Percentiles rank a stretch among this genome's conserved stretches.
phyloP scores from a whole-genome alignment of 2,329 filamentous ascomycete genomes.

The Dendrostoma leiphaemia region DNA sequence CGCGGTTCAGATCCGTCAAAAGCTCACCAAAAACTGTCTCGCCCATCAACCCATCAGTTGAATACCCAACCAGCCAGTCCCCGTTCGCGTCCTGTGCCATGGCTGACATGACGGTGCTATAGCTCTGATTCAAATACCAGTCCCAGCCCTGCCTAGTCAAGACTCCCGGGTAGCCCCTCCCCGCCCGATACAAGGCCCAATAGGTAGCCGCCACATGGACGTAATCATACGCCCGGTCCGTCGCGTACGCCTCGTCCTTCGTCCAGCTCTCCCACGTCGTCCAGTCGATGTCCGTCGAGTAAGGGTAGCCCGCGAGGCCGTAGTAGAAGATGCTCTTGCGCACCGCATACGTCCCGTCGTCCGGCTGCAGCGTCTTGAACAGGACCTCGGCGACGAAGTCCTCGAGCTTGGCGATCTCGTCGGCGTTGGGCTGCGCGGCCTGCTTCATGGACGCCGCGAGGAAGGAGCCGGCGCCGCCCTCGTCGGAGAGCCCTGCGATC shows the following conservation, averaged over 20 bases:
- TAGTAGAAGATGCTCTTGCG: conserved; percentile 58
- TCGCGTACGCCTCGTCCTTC: conserved; percentile 39
- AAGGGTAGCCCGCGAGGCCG: conserved; percentile 40
- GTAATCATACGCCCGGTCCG: conserved; percentile 57
- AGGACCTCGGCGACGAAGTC: conserved; percentile 51
- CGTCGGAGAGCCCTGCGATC: conserved; percentile 60
- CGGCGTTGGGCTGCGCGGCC: conserved; percentile 44
- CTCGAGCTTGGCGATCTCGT: conserved; percentile 52
- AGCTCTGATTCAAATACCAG: conserved; percentile 57
- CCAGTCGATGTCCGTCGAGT: conserved; percentile 46
- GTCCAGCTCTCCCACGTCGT: conserved; percentile 51
- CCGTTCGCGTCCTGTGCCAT: conserved; percentile 30
- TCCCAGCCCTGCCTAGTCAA: conserved; percentile 41
- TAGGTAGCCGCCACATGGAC: conserved; percentile 55
- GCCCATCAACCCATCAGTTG: conserved; percentile 53
- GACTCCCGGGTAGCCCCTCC: conserved; percentile 44
- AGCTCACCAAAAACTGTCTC: conserved; percentile 57
- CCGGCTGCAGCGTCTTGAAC: conserved; percentile 46
- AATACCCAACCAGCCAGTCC: conserved; percentile 35
- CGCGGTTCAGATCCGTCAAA: conserved; percentile 47
- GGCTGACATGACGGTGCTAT: conserved; percentile 44
- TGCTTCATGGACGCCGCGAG: conserved; percentile 56
- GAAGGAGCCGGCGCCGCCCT: conserved; percentile 56
- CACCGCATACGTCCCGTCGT: conserved; percentile 39
- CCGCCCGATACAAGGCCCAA: conserved; percentile 57